Conservation (phyloP, 192 early-diverging fungal species). For the Podila epigama region DNA sequence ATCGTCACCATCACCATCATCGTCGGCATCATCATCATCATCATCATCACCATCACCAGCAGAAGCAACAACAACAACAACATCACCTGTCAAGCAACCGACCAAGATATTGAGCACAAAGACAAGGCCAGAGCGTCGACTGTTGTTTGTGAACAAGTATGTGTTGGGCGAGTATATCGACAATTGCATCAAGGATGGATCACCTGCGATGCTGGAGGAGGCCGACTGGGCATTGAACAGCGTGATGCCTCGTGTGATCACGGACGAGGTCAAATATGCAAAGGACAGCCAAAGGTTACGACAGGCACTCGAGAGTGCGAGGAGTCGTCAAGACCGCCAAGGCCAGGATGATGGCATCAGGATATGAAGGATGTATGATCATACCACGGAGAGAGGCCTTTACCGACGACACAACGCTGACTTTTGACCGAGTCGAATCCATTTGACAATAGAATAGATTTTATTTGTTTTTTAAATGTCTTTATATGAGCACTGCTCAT, state of each 20-base stretch:
- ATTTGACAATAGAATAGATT: too few species aligned
- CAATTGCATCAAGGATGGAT: conserved; percentile 30
- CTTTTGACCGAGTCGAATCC: too few species aligned
- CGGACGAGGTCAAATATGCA: conserved; percentile 10
- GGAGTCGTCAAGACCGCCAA: neutral
- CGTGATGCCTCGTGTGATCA: conserved; percentile 36
- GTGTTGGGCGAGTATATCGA: conserved; percentile 48
- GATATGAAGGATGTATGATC: too few species aligned
- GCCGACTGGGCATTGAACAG: conserved; percentile 31
- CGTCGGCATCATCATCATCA: neutral
- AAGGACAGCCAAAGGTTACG: conserved; percentile 24
- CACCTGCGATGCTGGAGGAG: conserved; percentile 26
- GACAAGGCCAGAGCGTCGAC: neutral
- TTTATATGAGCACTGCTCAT: too few species aligned
- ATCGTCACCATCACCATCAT: neutral
- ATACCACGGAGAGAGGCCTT: too few species aligned
- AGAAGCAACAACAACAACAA: neutral
- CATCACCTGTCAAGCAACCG: neutral
- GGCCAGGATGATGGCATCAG: too few species aligned
- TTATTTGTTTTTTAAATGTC: too few species aligned
- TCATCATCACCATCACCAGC: neutral
- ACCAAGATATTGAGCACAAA: neutral
- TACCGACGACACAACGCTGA: too few species aligned
- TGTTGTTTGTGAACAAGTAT: conserved; percentile 37
- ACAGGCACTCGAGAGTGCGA: conserved; percentile 27